Evolutionary conservation across 2,329 filamentous ascomycete genomes (phyloP).

Genomic region (Tricladium varicosporioides): DNA sequence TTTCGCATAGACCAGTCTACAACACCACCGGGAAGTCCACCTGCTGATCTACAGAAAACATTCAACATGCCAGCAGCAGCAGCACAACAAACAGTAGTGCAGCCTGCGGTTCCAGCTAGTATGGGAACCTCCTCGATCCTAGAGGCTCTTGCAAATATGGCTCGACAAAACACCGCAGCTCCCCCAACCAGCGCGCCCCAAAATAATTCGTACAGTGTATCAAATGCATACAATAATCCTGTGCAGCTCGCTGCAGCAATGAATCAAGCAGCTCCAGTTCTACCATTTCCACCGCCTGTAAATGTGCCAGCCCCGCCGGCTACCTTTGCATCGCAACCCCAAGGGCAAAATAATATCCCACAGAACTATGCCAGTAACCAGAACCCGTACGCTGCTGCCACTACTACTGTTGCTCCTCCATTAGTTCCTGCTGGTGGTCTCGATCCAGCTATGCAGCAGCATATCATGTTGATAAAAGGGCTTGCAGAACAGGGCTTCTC

Average conservation of each 20-base stretch:
- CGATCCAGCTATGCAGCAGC: constrained; percentile 60
- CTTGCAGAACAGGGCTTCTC: constrained; percentile 73
- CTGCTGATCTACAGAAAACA: constrained; percentile 39
- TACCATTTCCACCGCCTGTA: constrained; percentile 55
- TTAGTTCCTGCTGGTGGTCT: constrained; percentile 39
- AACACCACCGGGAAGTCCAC: constrained; percentile 63
- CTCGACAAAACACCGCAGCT: constrained; percentile 64
- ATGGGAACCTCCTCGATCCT: constrained; percentile 63
- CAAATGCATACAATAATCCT: constrained; percentile 44
- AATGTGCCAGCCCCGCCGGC: constrained; percentile 46
- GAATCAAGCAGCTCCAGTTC: constrained; percentile 29
- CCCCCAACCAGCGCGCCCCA: constrained; percentile 35
- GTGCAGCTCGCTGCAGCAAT: constrained; percentile 33
- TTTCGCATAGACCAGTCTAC: constrained; percentile 61
- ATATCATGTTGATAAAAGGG: constrained; percentile 72
- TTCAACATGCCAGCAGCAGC: constrained; percentile 34
- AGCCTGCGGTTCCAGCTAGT: constrained; percentile 35
- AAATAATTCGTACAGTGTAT: constrained; percentile 41
- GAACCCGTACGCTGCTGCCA: constrained; percentile 35
- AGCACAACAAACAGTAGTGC: constrained; percentile 20
- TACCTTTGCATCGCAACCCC: constrained; percentile 28
- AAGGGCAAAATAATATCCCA: constrained; percentile 38
- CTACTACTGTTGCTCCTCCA: constrained; percentile 31
- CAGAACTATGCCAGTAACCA: constrained; percentile 38
- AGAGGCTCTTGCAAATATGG: constrained; percentile 77